Evolutionary conservation across 306 rosid genomes (phyloP), one percentile per base, ranked within the genome.

Genomic region (Myrica gale): DNA sequence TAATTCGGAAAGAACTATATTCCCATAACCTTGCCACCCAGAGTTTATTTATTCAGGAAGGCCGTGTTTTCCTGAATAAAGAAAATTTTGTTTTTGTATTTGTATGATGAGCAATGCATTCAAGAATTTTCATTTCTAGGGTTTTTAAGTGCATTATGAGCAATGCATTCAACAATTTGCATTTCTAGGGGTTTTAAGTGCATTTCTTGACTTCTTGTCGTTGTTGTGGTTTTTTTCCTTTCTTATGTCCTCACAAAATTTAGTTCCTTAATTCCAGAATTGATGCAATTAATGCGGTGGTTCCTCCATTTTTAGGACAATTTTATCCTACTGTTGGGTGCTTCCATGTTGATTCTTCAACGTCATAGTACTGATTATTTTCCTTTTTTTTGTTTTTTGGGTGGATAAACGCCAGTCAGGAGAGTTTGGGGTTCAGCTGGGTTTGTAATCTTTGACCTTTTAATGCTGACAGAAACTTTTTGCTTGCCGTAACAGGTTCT

Each of bases 401-500:
- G 20, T 63, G 39, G 12, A 13, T 63, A 13, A 13, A 32, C 43
- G 17, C 5, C 2, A 73, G 54, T 47, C 12, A 13, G 52, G 4
- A 13, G 66, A 23, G 37, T 21, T 56, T 21, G 65, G 67, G 4
- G 23, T 57, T 15, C 57, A 23, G 10, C 21, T 11, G 13, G 72
- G 84, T 45, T 21, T 42, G 50, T 16, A 17, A 42, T 19, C 43
- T 76, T 68, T 32, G 7, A 21, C 66, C 52, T 74, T 78, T 76
- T 66, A 55, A 65, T 69, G 73, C 69, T 67, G 76, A 77, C 37
- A 66, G 61, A 66, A 70, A 57, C 41, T 11, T 12, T 55, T 76
- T 13, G 72, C 15, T 66, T 7, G 67, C 17, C 13, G 8, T 43
- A 47, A 68, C 85, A 84, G 90, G 79, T 9, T 80, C 37, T 55